Percentiles rank a stretch among this genome's conserved stretches.
These are phyloP conservation scores for Daldinia bambusicola DNA, from an alignment of 495 filamentous ascomycete genomes.

Conservation along the genomic window DNA sequence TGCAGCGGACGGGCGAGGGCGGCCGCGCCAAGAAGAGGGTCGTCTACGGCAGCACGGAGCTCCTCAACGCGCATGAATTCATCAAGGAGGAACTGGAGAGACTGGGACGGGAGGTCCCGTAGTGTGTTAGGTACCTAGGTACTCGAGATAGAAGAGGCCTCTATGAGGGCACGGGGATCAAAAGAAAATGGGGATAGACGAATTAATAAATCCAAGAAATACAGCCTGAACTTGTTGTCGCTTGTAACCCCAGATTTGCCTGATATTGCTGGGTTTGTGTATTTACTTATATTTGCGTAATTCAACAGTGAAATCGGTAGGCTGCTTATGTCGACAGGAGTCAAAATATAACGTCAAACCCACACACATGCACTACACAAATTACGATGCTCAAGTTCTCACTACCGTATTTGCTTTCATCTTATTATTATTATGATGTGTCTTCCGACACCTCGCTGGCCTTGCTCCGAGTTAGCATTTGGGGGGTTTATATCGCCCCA, in stretches of 20 bases:
- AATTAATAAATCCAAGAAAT: slow-evolving; percentile 2
- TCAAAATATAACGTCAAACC: too few species aligned
- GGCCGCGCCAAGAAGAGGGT: slow-evolving; percentile 74
- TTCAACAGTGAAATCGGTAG: too few species aligned
- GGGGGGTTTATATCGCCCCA: too few species aligned
- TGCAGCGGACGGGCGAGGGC: slow-evolving; percentile 72
- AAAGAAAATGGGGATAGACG: neutral
- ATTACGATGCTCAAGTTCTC: too few species aligned
- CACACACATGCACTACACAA: too few species aligned
- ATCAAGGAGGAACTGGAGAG: slow-evolving; percentile 79
- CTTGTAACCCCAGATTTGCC: neutral
- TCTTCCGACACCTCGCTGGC: too few species aligned
- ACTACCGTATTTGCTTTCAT: too few species aligned
- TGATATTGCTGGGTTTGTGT: neutral
- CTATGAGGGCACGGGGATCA: neutral
- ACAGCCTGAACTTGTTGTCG: neutral
- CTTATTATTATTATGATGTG: too few species aligned
- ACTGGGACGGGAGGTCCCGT: slow-evolving; percentile 69
- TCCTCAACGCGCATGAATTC: slow-evolving; percentile 92
- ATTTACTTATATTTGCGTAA: too few species aligned
- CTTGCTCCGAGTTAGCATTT: too few species aligned
- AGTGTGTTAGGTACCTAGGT: too few species aligned
- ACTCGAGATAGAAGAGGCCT: neutral
- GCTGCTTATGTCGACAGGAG: too few species aligned
- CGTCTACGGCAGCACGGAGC: slow-evolving; percentile 94